These are phyloP conservation scores for Centaurea solstitialis DNA, from an alignment of 129 eudicot genomes.

Conservation along the genomic window DNA sequence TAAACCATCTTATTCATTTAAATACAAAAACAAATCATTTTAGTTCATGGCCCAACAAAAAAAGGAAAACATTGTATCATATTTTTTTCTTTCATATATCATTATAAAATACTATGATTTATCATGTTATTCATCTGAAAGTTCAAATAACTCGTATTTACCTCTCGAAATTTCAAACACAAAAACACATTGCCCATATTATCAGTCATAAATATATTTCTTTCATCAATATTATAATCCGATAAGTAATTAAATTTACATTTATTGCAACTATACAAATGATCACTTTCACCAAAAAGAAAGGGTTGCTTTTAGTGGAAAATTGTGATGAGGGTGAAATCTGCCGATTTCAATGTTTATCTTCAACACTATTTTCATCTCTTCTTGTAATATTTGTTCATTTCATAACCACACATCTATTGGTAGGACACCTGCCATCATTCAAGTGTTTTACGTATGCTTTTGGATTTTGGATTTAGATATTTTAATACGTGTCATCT, in stretches of 20 bases:
- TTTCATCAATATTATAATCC: background rate
- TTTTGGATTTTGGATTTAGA: background rate
- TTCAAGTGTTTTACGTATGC: background rate
- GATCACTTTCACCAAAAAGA: background rate
- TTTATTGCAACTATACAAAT: background rate
- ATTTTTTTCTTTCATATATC: too few species aligned
- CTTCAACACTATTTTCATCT: background rate
- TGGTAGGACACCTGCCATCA: background rate
- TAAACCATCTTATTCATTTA: background rate
- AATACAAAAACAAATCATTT: background rate
- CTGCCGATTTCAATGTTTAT: background rate
- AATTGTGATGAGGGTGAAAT: background rate
- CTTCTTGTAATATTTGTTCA: background rate
- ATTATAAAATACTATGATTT: too few species aligned
- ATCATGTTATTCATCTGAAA: too few species aligned
- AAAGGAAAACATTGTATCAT: background rate
- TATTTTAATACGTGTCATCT: background rate
- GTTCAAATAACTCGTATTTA: background rate
- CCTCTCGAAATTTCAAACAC: background rate
- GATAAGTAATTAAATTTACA: background rate
- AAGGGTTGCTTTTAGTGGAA: background rate
- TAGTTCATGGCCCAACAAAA: background rate
- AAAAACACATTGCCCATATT: background rate
- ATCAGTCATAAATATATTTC: background rate
- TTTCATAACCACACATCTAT: background rate